A percentile compares a stretch with the other conserved stretches of the same genome.
Conservation (phyloP, 495 filamentous ascomycete genomes). For the Talaromyces liani region DNA sequence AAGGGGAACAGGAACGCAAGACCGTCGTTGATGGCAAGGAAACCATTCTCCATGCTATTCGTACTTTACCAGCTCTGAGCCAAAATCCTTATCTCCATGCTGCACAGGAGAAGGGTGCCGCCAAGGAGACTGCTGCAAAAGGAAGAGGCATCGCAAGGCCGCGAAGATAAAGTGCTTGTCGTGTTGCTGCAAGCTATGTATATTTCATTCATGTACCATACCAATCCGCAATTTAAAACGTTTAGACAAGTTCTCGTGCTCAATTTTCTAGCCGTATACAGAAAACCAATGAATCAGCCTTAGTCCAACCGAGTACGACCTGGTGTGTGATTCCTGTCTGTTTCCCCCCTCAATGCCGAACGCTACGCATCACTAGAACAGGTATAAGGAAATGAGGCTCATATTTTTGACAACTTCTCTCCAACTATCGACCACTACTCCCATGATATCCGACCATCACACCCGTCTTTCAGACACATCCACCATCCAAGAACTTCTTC, state of each 20-base stretch:
- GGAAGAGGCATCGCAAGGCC: background rate
- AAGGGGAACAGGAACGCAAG: conserved; percentile 17
- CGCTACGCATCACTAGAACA: background rate
- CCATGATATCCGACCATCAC: background rate
- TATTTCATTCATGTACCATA: conserved; percentile 9
- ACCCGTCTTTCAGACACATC: background rate
- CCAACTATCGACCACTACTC: background rate
- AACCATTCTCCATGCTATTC: conserved; percentile 25
- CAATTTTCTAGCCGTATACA: too few relatives aligned
- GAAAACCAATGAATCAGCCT: background rate
- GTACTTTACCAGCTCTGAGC: conserved; percentile 29
- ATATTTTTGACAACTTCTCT: background rate
- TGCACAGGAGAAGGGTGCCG: conserved; percentile 21
- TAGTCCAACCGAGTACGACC: background rate
- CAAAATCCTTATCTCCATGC: conserved; percentile 11
- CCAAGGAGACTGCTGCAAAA: conserved; percentile 1
- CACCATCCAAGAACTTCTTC: background rate
- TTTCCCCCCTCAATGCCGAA: background rate
- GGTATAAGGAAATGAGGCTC: background rate
- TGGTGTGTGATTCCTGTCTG: background rate
- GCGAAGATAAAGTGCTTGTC: conserved; percentile 3
- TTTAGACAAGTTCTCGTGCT: background rate
- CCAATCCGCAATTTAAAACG: background rate
- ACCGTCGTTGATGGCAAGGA: conserved; percentile 32
- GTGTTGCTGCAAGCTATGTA: background rate